phyloP scores from a whole-genome alignment of 2,329 filamentous ascomycete genomes.

The Emergomyces orientalis region DNA sequence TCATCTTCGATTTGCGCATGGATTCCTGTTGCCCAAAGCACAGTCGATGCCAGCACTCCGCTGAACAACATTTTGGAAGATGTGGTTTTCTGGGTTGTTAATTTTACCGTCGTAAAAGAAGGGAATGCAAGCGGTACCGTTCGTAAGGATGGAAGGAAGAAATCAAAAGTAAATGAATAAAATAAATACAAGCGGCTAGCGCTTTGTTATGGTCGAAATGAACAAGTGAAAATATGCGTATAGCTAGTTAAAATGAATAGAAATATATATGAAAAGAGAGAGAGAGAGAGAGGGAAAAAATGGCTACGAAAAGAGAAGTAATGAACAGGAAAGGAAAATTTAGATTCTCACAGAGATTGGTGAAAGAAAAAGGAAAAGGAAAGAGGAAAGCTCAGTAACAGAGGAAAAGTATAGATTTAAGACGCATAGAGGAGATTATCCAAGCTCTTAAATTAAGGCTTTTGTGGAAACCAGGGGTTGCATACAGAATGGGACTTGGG shows the following conservation, averaged over 20 bases:
- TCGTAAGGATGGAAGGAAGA: background rate
- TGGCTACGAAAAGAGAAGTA: background rate
- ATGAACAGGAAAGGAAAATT: background rate
- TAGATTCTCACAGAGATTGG: background rate
- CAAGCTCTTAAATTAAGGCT: conserved; percentile 1
- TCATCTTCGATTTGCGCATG: background rate
- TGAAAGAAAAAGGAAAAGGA: background rate
- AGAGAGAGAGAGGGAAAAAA: background rate
- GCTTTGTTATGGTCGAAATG: background rate
- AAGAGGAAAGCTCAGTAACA: background rate
- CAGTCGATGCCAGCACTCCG: conserved; percentile 1
- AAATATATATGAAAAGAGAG: background rate
- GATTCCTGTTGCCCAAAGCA: conserved; percentile 1
- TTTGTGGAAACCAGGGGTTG: background rate
- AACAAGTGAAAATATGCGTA: conserved; percentile 3
- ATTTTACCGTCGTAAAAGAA: background rate
- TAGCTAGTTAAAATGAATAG: background rate
- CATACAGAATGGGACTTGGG: background rate
- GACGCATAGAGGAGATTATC: background rate
- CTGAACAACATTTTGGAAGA: background rate
- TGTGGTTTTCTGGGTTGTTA: background rate
- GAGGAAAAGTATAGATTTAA: conserved; percentile 4
- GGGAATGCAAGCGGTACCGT: background rate
- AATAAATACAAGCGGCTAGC: conserved; percentile 3
- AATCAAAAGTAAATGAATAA: background rate